These are phyloP conservation scores for Tuber aestivum DNA, from an alignment of 495 filamentous ascomycete genomes.

Conservation along the genomic window DNA sequence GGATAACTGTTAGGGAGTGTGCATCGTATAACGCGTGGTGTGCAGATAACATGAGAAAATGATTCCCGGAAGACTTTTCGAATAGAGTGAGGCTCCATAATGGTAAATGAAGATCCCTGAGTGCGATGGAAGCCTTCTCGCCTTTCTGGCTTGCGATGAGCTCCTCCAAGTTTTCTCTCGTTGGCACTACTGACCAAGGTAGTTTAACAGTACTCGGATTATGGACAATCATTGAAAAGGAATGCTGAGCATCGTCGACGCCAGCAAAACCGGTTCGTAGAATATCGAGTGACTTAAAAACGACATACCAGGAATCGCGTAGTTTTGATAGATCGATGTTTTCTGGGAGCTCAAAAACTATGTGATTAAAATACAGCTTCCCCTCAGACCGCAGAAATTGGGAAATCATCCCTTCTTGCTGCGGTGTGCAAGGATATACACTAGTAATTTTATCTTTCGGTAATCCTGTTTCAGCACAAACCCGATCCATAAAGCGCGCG, in stretches of 20 bases:
- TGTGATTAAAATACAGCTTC: constrained; percentile 57
- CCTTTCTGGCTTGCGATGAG: constrained; percentile 26
- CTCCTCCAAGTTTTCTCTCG: constrained; percentile 4
- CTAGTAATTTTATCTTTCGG: constrained; percentile 21
- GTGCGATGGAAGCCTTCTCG: constrained; percentile 13
- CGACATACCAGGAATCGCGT: constrained; percentile 53
- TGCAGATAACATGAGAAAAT: constrained; percentile 50
- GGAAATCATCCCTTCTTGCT: constrained; percentile 60
- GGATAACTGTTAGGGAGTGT: constrained; percentile 54
- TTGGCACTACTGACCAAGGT: constrained; percentile 46
- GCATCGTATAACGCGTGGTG: constrained; percentile 81
- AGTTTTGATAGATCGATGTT: constrained; percentile 47
- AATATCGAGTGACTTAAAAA: constrained; percentile 56
- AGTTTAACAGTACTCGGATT: constrained; percentile 34
- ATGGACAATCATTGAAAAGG: constrained; percentile 65
- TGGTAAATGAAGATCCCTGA: constrained; percentile 47
- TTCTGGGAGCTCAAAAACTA: constrained; percentile 47
- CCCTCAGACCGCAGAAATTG: constrained; percentile 55
- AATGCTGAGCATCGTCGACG: constrained; percentile 52
- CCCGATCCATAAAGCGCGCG: constrained; percentile 12
- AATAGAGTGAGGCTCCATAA: constrained; percentile 49
- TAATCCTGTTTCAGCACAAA: constrained; percentile 25
- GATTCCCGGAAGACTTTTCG: constrained; percentile 20
- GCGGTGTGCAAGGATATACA: constrained; percentile 58
- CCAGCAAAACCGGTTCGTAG: constrained; percentile 65